Percentiles rank a stretch among this genome's conserved stretches.
Conservation (phyloP, 73 alveolate genomes). For the Tetrahymena malaccensis region DNA sequence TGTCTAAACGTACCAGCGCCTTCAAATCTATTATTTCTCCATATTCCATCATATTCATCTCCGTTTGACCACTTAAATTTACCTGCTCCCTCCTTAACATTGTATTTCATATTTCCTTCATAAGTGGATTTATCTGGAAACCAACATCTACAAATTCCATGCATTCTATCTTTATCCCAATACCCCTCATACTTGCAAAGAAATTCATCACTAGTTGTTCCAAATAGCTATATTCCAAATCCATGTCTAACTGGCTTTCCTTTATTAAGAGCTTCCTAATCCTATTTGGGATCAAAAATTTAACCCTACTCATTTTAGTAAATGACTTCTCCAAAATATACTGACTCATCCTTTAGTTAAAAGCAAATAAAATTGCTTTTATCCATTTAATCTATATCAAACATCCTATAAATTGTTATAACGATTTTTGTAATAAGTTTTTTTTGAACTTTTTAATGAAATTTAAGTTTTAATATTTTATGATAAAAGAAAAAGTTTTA, state of each 20-base stretch:
- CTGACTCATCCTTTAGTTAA: neutral
- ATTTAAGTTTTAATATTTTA: neutral
- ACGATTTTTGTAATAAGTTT: neutral
- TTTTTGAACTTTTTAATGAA: neutral
- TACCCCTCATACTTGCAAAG: neutral
- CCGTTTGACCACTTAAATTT: neutral
- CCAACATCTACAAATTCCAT: neutral
- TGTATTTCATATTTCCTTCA: neutral
- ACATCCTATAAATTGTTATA: neutral
- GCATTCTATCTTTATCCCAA: neutral
- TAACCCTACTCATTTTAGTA: neutral
- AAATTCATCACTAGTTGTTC: neutral
- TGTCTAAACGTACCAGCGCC: neutral
- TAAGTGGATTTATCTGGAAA: neutral
- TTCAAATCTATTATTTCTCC: neutral
- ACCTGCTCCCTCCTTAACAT: neutral
- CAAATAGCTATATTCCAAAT: neutral
- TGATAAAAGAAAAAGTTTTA: too few relatives aligned
- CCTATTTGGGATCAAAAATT: neutral
- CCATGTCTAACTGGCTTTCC: neutral
- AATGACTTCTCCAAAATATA: neutral
- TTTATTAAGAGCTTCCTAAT: neutral
- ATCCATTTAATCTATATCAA: neutral
- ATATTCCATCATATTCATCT: neutral
- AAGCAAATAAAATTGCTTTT: neutral